These are phyloP conservation scores for Laetiporus sulphureus DNA, from an alignment of 1,284 basidiomycete genomes.

Conservation along the genomic window DNA sequence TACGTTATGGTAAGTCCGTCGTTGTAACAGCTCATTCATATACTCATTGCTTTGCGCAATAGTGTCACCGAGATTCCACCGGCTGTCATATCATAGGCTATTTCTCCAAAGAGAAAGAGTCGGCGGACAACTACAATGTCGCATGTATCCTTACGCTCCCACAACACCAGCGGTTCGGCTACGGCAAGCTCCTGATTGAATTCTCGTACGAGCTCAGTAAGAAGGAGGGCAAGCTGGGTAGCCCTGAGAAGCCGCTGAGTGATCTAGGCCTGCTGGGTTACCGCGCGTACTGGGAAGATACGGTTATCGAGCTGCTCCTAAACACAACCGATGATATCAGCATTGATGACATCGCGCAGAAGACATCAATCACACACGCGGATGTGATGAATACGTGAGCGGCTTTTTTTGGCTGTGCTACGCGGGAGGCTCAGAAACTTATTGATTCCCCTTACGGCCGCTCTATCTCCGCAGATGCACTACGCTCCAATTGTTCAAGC, in stretches of 20 bases:
- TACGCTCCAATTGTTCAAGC: slow-evolving; percentile 92
- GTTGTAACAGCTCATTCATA: slow-evolving; percentile 6
- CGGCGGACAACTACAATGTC: slow-evolving; percentile 96
- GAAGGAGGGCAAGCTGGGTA: slow-evolving; percentile 92
- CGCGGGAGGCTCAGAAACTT: not conserved
- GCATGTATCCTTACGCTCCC: slow-evolving; percentile 98
- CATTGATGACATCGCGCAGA: slow-evolving; percentile 96
- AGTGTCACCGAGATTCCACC: slow-evolving; percentile 82
- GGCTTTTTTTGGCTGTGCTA: slow-evolving; percentile 8
- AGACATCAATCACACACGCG: slow-evolving; percentile 92
- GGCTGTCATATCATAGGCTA: slow-evolving; percentile 97
- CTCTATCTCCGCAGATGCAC: slow-evolving; percentile 58
- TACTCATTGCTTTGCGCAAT: slow-evolving; percentile 14
- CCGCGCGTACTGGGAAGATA: slow-evolving; percentile 96
- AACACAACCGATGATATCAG: slow-evolving; percentile 74
- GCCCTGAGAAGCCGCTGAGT: slow-evolving; percentile 95
- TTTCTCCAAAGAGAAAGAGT: slow-evolving; percentile 99
- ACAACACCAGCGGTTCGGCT: slow-evolving; percentile 95
- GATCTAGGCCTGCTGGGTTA: slow-evolving; percentile 94
- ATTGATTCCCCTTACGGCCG: slow-evolving; percentile 7
- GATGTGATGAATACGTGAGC: slow-evolving; percentile 98
- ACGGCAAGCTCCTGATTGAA: slow-evolving; percentile 94
- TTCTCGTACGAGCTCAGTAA: slow-evolving; percentile 98
- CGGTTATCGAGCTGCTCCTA: slow-evolving; percentile 88
- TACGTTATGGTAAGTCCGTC: slow-evolving; percentile 82